phyloP scores from a whole-genome alignment of 2,329 filamentous ascomycete genomes.

The Penicillium concentricum region DNA sequence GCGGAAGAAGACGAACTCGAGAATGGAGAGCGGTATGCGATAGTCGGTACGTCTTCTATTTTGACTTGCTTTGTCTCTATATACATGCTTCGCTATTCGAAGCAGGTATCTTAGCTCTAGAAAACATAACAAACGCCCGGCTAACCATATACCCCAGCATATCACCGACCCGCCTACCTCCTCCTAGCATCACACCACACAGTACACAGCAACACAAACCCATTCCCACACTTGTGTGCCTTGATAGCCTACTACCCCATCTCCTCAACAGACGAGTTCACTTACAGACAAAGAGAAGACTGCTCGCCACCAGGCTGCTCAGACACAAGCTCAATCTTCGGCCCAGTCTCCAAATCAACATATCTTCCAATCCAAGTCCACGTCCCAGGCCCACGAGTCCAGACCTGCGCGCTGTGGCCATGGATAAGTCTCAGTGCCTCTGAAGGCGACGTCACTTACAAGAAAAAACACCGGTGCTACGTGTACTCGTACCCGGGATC shows the following conservation, averaged over 20 bases:
- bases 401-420: conserved; percentile 20
- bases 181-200: conserved; percentile 49
- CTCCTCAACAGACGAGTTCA: conserved; percentile 10
- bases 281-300: conserved; percentile 5
- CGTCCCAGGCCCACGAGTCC: conserved; percentile 44
- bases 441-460: conserved; percentile 25
- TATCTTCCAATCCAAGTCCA: conserved; percentile 55
- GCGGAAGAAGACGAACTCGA: conserved; percentile 54
- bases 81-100: not conserved
- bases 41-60: conserved; percentile 51
- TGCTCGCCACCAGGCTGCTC: conserved; percentile 36
- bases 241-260: conserved; percentile 59
- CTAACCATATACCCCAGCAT: conserved; percentile 45
- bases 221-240: conserved; percentile 56
- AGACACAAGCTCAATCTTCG: conserved; percentile 31
- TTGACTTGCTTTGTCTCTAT: not conserved
- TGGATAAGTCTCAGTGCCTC: conserved; percentile 26
- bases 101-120: not conserved
- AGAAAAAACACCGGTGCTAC: conserved; percentile 33
- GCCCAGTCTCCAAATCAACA: conserved; percentile 24
- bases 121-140: not conserved
- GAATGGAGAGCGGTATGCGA: conserved; percentile 56
- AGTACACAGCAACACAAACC: conserved; percentile 50
- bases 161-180: conserved; percentile 57
- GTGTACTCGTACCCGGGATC: conserved; percentile 55